phyloP scores from a whole-genome alignment of 2,329 filamentous ascomycete species.

The Geosmithia putterillii region DNA sequence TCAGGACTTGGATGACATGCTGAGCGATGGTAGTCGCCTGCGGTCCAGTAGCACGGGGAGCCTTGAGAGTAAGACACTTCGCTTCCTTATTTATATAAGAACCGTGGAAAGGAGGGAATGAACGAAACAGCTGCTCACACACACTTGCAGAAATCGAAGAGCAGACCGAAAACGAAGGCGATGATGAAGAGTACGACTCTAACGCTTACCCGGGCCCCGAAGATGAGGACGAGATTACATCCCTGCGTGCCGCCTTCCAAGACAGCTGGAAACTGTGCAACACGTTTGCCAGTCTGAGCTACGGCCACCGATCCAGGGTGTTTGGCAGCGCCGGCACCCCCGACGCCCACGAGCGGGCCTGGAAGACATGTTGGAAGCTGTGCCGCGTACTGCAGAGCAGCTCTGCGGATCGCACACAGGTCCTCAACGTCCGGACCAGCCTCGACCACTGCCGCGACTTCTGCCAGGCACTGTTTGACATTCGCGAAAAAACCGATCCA shows the following conservation, averaged over 20 bases:
- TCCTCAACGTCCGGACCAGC: slow-evolving; percentile 58
- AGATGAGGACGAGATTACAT: slow-evolving; percentile 47
- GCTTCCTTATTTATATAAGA: no score
- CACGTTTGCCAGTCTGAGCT: slow-evolving; percentile 74
- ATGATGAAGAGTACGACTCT: slow-evolving; percentile 31
- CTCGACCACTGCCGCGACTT: slow-evolving; percentile 85
- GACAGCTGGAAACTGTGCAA: slow-evolving; percentile 95
- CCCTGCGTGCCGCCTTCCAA: slow-evolving; percentile 63
- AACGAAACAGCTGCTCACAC: no score
- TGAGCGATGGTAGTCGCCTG: slow-evolving; percentile 37
- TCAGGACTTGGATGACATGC: slow-evolving; percentile 68
- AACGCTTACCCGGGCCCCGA: slow-evolving; percentile 24
- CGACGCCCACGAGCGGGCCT: slow-evolving; percentile 74
- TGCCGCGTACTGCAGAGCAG: slow-evolving; percentile 83
- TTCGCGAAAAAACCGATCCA: slow-evolving; percentile 66
- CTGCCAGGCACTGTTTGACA: slow-evolving; percentile 82
- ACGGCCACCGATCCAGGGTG: slow-evolving; percentile 66
- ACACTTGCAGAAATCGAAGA: slow-evolving; percentile 32
- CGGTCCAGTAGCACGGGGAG: slow-evolving; percentile 61
- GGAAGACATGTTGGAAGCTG: slow-evolving; percentile 88
- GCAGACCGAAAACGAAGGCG: slow-evolving; percentile 36
- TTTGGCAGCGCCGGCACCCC: slow-evolving; percentile 65
- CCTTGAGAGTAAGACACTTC: slow-evolving; percentile 60
- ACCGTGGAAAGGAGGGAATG: no score
- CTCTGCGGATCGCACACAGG: slow-evolving; percentile 55